A percentile compares a stretch with the other conserved stretches of the same genome.
These are phyloP conservation scores for Fimicolochytrium jonesii DNA, from an alignment of 192 early-diverging fungal genomes.

Conservation along the genomic window DNA sequence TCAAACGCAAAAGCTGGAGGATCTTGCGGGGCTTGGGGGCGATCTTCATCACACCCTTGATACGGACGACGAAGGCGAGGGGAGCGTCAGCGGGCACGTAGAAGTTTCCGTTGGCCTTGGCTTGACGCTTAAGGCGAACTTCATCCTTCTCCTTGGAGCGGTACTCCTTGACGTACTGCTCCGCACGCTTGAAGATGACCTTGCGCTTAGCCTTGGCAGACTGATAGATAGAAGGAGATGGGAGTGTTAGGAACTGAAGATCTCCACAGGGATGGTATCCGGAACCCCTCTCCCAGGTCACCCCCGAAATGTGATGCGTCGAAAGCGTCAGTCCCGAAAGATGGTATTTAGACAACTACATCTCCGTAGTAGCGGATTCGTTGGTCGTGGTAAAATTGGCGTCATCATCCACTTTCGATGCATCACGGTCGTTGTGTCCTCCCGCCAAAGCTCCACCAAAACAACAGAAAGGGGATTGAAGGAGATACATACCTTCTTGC, in stretches of 20 bases:
- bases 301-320: too few relatives aligned
- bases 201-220: constrained; percentile 66
- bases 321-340: constrained; percentile 62
- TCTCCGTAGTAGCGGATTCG: constrained; percentile 35
- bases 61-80: constrained; percentile 96
- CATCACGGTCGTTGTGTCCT: not conserved
- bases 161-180: constrained; percentile 99
- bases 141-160: constrained; percentile 80
- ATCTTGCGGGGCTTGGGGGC: constrained; percentile 99
- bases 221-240: constrained; percentile 11
- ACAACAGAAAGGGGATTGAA: not conserved
- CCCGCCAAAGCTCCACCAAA: not conserved
- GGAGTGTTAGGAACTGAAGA: too few relatives aligned
- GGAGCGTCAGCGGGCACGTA: constrained; percentile 95
- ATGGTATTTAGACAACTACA: constrained; percentile 57
- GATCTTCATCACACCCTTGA: constrained; percentile 99
- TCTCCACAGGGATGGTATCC: too few relatives aligned
- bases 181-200: constrained; percentile 99
- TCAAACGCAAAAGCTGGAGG: constrained; percentile 95
- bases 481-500: constrained; percentile 41
- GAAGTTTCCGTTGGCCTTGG: constrained; percentile 85
- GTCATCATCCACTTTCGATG: constrained; percentile 19
- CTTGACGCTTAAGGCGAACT: constrained; percentile 89
- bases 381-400: constrained; percentile 20
- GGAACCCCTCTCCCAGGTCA: too few relatives aligned